Conservation (phyloP, 805 yeast species). For the Saccharomycopsis microspora region DNA sequence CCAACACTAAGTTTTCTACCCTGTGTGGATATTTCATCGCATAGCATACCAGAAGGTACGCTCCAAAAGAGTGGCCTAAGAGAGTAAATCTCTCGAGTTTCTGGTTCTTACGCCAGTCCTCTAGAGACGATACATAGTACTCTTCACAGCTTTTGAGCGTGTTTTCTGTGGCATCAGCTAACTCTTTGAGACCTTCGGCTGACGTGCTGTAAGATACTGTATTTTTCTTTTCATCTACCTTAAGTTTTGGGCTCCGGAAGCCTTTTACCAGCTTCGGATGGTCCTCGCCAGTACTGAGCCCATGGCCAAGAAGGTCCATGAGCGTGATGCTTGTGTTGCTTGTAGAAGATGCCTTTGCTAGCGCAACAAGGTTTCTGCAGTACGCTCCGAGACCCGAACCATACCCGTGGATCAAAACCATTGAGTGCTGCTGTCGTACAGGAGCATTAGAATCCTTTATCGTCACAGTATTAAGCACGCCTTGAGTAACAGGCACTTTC, state of each 20-base stretch:
- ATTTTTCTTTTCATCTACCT: background rate
- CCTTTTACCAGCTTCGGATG: conserved; percentile 26
- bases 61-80: conserved; percentile 75
- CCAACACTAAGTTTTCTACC: conserved; percentile 43
- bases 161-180: conserved; percentile 25
- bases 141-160: conserved; percentile 36
- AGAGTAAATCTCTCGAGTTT: conserved; percentile 45
- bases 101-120: conserved; percentile 46
- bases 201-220: too few species aligned
- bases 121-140: conserved; percentile 48
- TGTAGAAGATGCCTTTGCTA: conserved; percentile 34
- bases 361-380: conserved; percentile 51
- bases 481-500: too few species aligned
- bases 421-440: too few species aligned
- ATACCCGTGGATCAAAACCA: conserved; percentile 78
- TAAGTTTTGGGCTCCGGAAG: conserved; percentile 29
- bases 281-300: conserved; percentile 33
- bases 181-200: background rate
- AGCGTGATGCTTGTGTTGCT: conserved; percentile 36
- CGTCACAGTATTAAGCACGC: too few species aligned
- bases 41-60: conserved; percentile 57
- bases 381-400: conserved; percentile 86
- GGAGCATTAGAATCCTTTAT: too few species aligned
- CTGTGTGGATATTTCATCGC: conserved; percentile 44
- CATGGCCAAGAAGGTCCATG: conserved; percentile 63